phyloP scores from a whole-genome alignment of 768 basidiomycete genomes.

The Clavaria fumosa region DNA sequence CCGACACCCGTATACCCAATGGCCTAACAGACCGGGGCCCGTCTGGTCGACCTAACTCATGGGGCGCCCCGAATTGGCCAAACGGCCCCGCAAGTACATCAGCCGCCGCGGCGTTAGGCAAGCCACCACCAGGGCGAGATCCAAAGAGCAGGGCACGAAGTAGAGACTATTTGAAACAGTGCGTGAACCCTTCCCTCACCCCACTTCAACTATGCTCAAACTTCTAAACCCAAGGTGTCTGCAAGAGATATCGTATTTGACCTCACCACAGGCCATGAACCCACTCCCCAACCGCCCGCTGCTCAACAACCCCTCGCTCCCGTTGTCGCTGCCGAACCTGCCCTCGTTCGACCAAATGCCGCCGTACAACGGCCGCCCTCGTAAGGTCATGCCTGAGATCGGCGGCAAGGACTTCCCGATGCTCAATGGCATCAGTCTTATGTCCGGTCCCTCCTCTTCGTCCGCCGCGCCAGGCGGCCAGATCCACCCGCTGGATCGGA shows the following conservation, averaged over 20 bases:
- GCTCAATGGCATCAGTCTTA: constrained; percentile 42
- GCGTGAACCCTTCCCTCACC: constrained; percentile 17
- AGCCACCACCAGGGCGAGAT: constrained; percentile 70
- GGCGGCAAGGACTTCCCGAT: constrained; percentile 54
- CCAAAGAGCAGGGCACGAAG: constrained; percentile 92
- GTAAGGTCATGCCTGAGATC: constrained; percentile 70
- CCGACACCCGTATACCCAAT: constrained; percentile 49
- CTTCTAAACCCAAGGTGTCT: constrained; percentile 47
- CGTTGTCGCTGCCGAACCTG: constrained; percentile 53
- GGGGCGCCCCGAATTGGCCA: constrained; percentile 35
- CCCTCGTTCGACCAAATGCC: constrained; percentile 59
- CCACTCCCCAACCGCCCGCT: constrained; percentile 82
- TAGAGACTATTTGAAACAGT: constrained; percentile 96
- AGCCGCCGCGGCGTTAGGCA: constrained; percentile 35
- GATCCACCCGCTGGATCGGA: constrained; percentile 35
- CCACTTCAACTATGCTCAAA: not conserved
- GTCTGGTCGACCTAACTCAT: constrained; percentile 38
- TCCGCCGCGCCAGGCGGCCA: constrained; percentile 30
- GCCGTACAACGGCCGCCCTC: constrained; percentile 67
- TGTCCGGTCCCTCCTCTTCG: constrained; percentile 36
- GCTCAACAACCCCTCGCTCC: constrained; percentile 45
- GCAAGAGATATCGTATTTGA: constrained; percentile 95
- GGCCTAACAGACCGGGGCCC: constrained; percentile 33
- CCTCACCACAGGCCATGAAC: constrained; percentile 94
- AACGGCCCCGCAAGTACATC: constrained; percentile 30